Evolutionary conservation across 768 basidiomycete genomes (phyloP).

Genomic region (Kwoniella heveanensis): DNA sequence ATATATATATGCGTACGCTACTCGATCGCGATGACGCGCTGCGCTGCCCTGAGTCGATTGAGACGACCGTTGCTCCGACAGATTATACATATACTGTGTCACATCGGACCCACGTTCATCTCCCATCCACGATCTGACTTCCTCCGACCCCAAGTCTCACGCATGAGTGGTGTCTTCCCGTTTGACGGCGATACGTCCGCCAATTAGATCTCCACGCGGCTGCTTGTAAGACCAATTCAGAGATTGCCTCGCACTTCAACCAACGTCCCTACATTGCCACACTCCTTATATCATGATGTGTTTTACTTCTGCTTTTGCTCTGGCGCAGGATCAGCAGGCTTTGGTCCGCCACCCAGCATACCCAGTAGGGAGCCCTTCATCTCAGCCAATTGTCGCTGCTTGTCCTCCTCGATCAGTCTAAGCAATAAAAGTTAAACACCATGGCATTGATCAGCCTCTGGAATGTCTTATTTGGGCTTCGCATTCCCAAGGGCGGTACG

Average conservation of each 20-base stretch:
- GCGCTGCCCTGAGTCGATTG: too few species aligned
- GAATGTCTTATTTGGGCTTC: not conserved
- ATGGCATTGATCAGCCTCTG: constrained; percentile 7
- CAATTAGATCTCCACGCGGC: too few species aligned
- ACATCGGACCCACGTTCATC: too few species aligned
- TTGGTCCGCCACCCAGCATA: constrained; percentile 35
- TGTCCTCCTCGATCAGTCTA: constrained; percentile 56
- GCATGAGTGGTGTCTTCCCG: not conserved
- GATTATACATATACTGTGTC: constrained; percentile 7
- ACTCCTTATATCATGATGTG: too few species aligned
- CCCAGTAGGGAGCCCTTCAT: constrained; percentile 53
- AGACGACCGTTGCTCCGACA: not conserved
- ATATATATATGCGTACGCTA: not conserved
- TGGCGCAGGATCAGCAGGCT: constrained; percentile 8
- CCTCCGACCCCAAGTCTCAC: not conserved
- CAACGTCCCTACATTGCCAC: too few species aligned
- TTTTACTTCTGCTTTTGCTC: constrained; percentile 1
- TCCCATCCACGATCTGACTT: not conserved
- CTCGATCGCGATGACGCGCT: too few species aligned
- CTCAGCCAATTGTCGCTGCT: constrained; percentile 55
- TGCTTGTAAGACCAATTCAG: too few species aligned
- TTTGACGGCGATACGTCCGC: too few species aligned
- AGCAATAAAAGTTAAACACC: not conserved
- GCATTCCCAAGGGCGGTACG: not conserved
- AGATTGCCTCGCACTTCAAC: not conserved